Conservation (phyloP, 2,329 filamentous ascomycete species). For the Trichoderma semiorbis region DNA sequence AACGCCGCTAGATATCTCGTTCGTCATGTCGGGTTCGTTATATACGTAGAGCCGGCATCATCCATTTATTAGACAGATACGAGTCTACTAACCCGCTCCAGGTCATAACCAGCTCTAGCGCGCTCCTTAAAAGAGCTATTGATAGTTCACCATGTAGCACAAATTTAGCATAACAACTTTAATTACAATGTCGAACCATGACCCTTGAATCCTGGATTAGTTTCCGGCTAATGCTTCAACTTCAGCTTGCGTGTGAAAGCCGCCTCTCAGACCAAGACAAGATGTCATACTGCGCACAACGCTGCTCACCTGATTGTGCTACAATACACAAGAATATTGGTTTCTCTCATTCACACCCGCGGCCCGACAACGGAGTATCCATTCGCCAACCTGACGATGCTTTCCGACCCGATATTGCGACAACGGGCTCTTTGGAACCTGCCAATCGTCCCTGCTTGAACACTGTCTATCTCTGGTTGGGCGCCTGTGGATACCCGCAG, state of each 20-base stretch:
- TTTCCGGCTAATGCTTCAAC: background rate
- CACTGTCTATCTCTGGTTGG: background rate
- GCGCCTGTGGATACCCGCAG: constrained; percentile 8
- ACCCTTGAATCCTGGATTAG: background rate
- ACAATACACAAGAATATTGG: background rate
- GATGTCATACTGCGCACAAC: background rate
- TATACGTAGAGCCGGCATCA: background rate
- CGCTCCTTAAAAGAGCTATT: background rate
- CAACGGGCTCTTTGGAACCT: background rate
- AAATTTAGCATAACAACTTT: background rate
- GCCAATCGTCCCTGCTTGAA: background rate
- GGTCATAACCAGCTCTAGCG: background rate
- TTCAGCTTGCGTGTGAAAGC: background rate
- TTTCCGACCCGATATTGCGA: background rate
- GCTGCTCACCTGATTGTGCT: constrained; percentile 2
- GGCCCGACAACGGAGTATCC: background rate
- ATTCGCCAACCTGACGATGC: background rate
- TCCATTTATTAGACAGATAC: background rate
- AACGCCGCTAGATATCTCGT: background rate
- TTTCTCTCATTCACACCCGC: background rate
- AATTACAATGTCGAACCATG: background rate
- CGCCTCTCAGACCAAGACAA: background rate
- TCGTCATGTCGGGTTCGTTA: background rate
- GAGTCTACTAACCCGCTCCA: background rate
- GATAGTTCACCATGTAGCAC: background rate